Conservation (phyloP, 2,329 filamentous ascomycete genomes). For the Sporothrix euskadiensis region DNA sequence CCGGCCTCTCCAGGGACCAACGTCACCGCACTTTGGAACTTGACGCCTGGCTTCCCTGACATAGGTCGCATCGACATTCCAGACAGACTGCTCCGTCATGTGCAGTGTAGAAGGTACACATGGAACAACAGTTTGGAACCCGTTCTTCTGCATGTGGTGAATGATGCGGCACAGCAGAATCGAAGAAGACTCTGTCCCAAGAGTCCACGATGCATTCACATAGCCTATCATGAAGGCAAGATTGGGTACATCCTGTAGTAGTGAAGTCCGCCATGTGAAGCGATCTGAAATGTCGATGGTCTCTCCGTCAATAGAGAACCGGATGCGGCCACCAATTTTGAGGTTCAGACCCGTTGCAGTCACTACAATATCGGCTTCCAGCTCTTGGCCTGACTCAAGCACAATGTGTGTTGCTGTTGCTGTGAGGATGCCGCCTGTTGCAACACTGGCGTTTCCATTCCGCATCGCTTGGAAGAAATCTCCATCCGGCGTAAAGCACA, state of each 20-base stretch:
- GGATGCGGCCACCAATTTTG: slow-evolving; percentile 54
- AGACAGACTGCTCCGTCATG: neutral
- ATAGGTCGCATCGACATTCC: neutral
- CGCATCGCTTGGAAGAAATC: slow-evolving; percentile 52
- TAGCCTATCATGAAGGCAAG: slow-evolving; percentile 5
- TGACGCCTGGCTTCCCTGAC: neutral
- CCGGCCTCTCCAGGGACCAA: neutral
- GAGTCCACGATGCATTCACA: slow-evolving; percentile 2
- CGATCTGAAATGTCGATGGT: slow-evolving; percentile 46
- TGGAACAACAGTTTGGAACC: neutral
- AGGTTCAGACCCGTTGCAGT: slow-evolving; percentile 62
- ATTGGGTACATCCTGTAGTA: slow-evolving; percentile 5
- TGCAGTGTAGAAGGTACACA: neutral
- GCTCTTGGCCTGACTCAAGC: slow-evolving; percentile 45
- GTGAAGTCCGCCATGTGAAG: slow-evolving; percentile 49
- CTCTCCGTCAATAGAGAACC: slow-evolving; percentile 52
- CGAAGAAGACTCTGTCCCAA: neutral
- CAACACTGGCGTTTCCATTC: slow-evolving; percentile 42
- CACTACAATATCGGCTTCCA: slow-evolving; percentile 63
- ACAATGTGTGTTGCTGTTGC: slow-evolving; percentile 47
- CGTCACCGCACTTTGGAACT: neutral
- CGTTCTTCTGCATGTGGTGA: neutral
- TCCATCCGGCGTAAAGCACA: slow-evolving; percentile 63
- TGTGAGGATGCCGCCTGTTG: slow-evolving; percentile 48
- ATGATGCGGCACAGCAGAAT: neutral